Percentiles rank a stretch among this genome's conserved stretches.
phyloP scores from a whole-genome alignment of 176 grass and related monocot genomes.

The Musa beccarii region DNA sequence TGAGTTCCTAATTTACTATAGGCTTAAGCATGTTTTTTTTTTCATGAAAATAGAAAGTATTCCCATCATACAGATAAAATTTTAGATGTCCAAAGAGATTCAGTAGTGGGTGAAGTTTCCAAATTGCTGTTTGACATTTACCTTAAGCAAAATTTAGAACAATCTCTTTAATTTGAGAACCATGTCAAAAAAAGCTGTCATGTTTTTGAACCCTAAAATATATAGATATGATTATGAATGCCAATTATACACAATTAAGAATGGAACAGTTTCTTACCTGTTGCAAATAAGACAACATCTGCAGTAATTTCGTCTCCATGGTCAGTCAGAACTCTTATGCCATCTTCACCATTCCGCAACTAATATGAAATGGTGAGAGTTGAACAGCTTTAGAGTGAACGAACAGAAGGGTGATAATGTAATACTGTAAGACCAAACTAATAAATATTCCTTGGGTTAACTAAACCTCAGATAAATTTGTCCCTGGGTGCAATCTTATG shows the following conservation, averaged over 20 bases:
- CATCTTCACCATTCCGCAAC: conserved; percentile 72
- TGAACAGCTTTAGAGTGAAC: not conserved
- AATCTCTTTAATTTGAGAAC: too few relatives aligned
- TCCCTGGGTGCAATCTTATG: conserved; percentile 61
- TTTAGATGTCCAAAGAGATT: not conserved
- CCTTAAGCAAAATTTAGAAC: too few relatives aligned
- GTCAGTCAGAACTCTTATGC: conserved; percentile 74
- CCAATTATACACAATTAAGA: too few relatives aligned
- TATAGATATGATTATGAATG: too few relatives aligned
- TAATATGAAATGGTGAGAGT: conserved; percentile 29
- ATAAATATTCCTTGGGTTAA: not conserved
- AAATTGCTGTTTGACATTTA: too few relatives aligned
- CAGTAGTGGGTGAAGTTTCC: not conserved
- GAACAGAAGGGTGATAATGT: not conserved
- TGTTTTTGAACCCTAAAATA: too few relatives aligned
- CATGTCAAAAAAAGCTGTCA: too few relatives aligned
- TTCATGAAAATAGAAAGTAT: too few relatives aligned
- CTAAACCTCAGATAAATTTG: conserved; percentile 68
- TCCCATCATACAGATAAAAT: too few relatives aligned
- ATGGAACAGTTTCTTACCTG: conserved; percentile 37
- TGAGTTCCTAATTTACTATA: not conserved
- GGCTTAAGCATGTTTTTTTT: not conserved
- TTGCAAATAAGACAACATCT: conserved; percentile 94
- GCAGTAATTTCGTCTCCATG: conserved; percentile 80
- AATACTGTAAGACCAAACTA: too few relatives aligned